phyloP scores from a whole-genome alignment of 148 eudicot genomes.

The Bassia scoparia region DNA sequence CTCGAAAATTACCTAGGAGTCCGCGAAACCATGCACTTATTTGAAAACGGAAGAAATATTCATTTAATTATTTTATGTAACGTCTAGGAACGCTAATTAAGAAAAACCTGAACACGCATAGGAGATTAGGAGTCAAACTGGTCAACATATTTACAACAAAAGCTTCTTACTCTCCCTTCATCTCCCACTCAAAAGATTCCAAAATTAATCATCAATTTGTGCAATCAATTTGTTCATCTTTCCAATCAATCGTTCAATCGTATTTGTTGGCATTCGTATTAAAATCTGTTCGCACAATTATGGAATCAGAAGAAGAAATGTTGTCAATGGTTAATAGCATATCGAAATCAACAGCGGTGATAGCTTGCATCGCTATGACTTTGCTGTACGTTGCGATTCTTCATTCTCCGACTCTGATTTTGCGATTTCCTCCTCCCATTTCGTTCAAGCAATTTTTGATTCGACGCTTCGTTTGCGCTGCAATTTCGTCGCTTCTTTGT shows the following conservation, averaged over 20 bases:
- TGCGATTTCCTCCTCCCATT: conserved; percentile 62
- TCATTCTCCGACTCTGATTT: conserved; percentile 63
- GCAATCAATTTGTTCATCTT: background rate
- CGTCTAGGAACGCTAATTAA: too few species aligned
- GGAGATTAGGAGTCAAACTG: too few species aligned
- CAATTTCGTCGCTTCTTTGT: conserved; percentile 53
- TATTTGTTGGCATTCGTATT: background rate
- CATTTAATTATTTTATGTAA: too few species aligned
- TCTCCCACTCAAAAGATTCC: background rate
- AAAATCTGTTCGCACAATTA: background rate
- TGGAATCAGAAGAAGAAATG: conserved; percentile 8
- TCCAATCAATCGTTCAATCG: background rate
- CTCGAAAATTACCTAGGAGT: too few species aligned
- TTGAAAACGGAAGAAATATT: too few species aligned
- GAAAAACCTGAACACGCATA: too few species aligned
- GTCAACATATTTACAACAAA: too few species aligned
- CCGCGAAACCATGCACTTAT: too few species aligned
- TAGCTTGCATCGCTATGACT: conserved; percentile 60
- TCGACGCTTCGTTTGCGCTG: conserved; percentile 78
- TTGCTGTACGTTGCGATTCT: conserved; percentile 69
- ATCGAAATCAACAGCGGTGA: conserved; percentile 45
- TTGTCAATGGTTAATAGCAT: conserved; percentile 4
- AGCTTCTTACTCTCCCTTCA: too few species aligned
- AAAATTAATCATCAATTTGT: background rate
- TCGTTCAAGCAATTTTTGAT: conserved; percentile 59